Base-by-base conservation (phyloP, 805 yeast species). In the Metschnikowia kofuensis region DNA sequence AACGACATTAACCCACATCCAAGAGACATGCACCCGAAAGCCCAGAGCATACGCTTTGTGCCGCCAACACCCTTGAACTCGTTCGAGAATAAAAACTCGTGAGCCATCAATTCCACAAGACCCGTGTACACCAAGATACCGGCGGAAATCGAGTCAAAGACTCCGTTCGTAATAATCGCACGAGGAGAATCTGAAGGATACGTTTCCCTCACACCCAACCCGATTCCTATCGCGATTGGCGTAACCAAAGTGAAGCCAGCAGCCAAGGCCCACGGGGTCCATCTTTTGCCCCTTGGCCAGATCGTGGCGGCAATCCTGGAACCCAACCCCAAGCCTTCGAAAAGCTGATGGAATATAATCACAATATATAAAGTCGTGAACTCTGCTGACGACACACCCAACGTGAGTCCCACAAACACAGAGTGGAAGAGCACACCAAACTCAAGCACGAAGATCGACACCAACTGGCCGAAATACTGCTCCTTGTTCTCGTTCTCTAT, bases 291-390 rank as follows among this genome's bases (percentile, higher is more conserved):
- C 8, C 57, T 45, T 7, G 85, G 85, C 79, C 84, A 84, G 3
- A 74, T 69, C 0, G 80, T 72, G 28, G 74, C 75, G 1, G 89
- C 85, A 31, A 86, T 74, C 64, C 96, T 79, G 7, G 92, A 78
- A 21, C 96, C 96, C 54, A 89, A 72, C 49, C 96, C 96, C 44
- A 89, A 74, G 42, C 96, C 96, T 69, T 88, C 96, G 61, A 88
- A 88, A 74, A 84, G 75, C 67, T 88, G 96, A 63, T 89, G 90
- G 74, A 81, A 82, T 4, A 83, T 78, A 38, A 72, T 53, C 16
- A 85, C 96, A 53, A 85, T 77, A 65, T 85, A 87, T 42, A 88
- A 70, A 5, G 87, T 78, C 48, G 72, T 77, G 62, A 87, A 88
- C 61, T 85, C 92, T 2, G 80, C 85, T 42, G 90, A 92, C 4